Evolutionary conservation across 2,329 filamentous ascomycete genomes (phyloP), one percentile per base, ranked within the genome.

Genomic region (Pseudogymnoascus sp.): DNA sequence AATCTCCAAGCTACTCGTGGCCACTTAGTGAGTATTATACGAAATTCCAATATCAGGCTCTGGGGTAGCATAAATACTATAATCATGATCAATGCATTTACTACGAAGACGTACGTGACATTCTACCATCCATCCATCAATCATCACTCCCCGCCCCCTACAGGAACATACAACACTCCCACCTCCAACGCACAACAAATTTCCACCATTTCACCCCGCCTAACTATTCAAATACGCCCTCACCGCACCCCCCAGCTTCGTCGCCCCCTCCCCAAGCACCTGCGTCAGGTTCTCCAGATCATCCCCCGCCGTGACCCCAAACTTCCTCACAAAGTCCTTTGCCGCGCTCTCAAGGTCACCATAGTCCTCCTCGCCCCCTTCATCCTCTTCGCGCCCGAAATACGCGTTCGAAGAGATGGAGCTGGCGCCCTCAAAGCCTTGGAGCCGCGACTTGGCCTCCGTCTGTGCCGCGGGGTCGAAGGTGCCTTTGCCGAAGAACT

Each of bases 331-430:
- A 77, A 97, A 96, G 75, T 99, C 94, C 79, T 94, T 96, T 64
- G 94, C 94, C 0, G 92, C 92, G n/a, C 80, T 83, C 77, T 99
- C 94, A 64, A 99, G 79, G 71, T 97, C 92, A 55, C 92, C 92
- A 68, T 96, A 97, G 45, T 91, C 91, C 66, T 92, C 90, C 8
- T 76, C 80, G 1, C 80, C 80, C 33, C 83, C 78, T 68, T 95
- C 90, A 23, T 92, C 89, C 72, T 99, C 94, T 2, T 91, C 88
- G 60, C 93, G 89, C 65, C 94, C 94, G 75, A 99, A 99, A 81
- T 97, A 99, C 62, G 91, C 91, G 75, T 97, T 99, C 63, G 91
- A 96, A 6, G 92, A 97, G 75, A 99, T 99, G 67, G 92, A 80
- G 1, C 87, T 88, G 10, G 94, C 92, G 49, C 94, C 92, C 76